Percentiles rank a stretch among this genome's conserved stretches.
phyloP scores from a whole-genome alignment of 441 rosid species.

The Codiaeum variegatum region DNA sequence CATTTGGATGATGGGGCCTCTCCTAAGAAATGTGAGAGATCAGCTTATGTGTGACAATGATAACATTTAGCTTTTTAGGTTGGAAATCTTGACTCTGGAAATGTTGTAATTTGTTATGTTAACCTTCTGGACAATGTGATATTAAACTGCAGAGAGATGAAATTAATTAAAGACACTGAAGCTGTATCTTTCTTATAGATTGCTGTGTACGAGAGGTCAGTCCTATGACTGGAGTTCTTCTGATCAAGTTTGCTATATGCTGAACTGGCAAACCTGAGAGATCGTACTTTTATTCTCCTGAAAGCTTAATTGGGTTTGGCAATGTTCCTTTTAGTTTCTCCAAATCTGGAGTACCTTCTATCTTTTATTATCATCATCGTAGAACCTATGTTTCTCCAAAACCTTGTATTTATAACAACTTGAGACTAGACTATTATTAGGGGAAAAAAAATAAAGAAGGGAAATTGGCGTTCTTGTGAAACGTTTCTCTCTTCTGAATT shows the following conservation, averaged over 20 bases:
- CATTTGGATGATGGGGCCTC: neutral
- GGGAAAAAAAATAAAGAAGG: neutral
- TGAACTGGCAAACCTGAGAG: neutral
- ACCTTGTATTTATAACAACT: neutral
- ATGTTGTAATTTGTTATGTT: neutral
- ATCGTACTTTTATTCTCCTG: neutral
- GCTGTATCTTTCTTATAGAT: neutral
- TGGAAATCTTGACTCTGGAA: neutral
- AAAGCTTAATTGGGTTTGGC: neutral
- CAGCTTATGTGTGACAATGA: neutral
- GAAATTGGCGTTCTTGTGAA: neutral
- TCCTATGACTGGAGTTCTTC: neutral
- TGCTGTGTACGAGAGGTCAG: neutral
- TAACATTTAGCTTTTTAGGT: neutral
- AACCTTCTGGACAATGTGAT: neutral
- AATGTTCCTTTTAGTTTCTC: neutral
- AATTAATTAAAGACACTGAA: neutral
- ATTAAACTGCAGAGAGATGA: conserved; percentile 1
- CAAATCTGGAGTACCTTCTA: neutral
- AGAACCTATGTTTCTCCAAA: neutral
- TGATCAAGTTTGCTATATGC: neutral
- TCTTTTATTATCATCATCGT: neutral
- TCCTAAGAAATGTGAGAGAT: neutral
- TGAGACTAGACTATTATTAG: neutral
- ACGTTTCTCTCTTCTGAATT: neutral